Conservation (phyloP, 768 basidiomycete genomes). For the Suillus weaverae region DNA sequence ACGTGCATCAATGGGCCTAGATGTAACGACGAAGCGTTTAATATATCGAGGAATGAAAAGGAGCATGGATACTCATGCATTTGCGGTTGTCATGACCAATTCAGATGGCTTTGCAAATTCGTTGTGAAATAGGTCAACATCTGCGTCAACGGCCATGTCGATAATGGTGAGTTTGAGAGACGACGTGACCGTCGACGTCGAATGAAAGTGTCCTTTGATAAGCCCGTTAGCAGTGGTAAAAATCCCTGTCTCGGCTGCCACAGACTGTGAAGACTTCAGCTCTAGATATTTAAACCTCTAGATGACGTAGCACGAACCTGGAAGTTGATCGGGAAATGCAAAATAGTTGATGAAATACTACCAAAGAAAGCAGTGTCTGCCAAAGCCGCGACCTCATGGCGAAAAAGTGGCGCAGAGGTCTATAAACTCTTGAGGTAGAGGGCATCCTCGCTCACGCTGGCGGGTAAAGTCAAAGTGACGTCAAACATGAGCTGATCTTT, state of each 20-base stretch:
- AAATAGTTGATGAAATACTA: conserved; percentile 19
- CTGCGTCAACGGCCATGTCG: conserved; percentile 34
- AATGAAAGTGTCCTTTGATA: conserved; percentile 40
- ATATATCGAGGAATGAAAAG: background rate
- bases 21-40: background rate
- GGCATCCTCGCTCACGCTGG: conserved; percentile 11
- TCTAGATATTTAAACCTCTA: background rate
- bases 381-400: conserved; percentile 29
- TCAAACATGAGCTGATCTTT: conserved; percentile 26
- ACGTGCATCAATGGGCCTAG: conserved; percentile 21
- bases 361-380: conserved; percentile 29
- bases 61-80: background rate
- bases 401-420: conserved; percentile 31
- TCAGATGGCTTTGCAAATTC: background rate
- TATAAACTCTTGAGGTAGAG: conserved; percentile 29
- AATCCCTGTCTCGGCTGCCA: conserved; percentile 22
- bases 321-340: conserved; percentile 28
- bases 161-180: conserved; percentile 33
- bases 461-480: conserved; percentile 32
- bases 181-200: no score
- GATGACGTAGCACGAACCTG: conserved; percentile 23
- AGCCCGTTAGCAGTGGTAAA: conserved; percentile 33
- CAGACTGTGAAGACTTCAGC: conserved; percentile 25
- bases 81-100: background rate
- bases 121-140: conserved; percentile 21